Conservation (phyloP, 2,329 filamentous ascomycete genomes). For the Pseudocercospora vitis region DNA sequence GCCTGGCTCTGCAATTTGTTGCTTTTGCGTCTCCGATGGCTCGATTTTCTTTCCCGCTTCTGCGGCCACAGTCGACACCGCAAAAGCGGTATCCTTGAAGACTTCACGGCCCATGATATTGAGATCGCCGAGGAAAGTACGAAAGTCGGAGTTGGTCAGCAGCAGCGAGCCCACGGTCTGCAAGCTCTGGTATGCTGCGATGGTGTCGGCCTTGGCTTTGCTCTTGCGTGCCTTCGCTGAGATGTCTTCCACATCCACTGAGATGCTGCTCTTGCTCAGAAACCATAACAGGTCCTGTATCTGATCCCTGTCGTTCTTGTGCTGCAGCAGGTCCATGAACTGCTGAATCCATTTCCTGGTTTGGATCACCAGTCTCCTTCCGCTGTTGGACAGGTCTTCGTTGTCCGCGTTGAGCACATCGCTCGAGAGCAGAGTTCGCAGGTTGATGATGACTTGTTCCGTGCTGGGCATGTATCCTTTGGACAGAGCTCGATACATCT, state of each 20-base stretch:
- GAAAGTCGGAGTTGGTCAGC: constrained; percentile 86
- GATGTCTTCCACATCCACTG: constrained; percentile 66
- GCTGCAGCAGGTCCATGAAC: constrained; percentile 75
- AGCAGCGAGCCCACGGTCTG: constrained; percentile 82
- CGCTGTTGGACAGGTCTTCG: constrained; percentile 73
- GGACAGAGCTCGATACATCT: constrained; percentile 79
- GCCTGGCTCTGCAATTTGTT: constrained; percentile 54
- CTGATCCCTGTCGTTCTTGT: constrained; percentile 83
- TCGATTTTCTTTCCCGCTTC: constrained; percentile 72
- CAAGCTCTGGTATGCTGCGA: constrained; percentile 76
- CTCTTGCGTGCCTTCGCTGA: constrained; percentile 60
- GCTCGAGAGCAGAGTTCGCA: constrained; percentile 74
- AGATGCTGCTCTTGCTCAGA: constrained; percentile 69
- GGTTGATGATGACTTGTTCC: constrained; percentile 75
- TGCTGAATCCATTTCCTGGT: constrained; percentile 72
- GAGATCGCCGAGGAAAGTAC: constrained; percentile 78
- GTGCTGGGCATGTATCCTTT: constrained; percentile 92
- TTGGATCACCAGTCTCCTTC: constrained; percentile 70
- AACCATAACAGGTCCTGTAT: constrained; percentile 93
- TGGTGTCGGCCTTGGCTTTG: constrained; percentile 68
- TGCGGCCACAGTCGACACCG: constrained; percentile 72
- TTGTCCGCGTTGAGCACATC: constrained; percentile 76
- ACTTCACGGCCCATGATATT: constrained; percentile 77
- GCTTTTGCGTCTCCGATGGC: constrained; percentile 62
- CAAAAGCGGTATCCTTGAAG: constrained; percentile 81